Conservation (phyloP, 768 basidiomycete genomes). For the Tylopilus subfusipes region DNA sequence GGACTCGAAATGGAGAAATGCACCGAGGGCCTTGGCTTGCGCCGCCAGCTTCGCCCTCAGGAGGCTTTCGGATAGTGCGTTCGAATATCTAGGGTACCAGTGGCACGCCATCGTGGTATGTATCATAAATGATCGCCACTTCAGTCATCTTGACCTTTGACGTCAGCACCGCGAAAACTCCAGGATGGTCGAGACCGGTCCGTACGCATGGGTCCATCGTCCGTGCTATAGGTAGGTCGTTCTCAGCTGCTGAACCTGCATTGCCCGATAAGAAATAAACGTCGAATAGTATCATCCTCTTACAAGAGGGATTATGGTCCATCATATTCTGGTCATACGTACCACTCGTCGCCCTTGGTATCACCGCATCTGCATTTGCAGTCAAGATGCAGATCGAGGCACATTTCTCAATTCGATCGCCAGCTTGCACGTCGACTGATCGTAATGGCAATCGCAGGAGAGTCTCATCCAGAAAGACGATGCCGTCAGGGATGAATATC, state of each 20-base stretch:
- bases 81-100: conserved; percentile 23
- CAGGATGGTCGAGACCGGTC: conserved; percentile 31
- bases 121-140: neutral
- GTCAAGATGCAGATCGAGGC: conserved; percentile 35
- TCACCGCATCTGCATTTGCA: conserved; percentile 19
- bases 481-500: conserved; percentile 22
- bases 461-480: conserved; percentile 24
- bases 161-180: conserved; percentile 28
- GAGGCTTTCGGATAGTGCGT: neutral
- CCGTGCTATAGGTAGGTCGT: conserved; percentile 28
- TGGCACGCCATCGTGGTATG: conserved; percentile 28
- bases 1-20: conserved; percentile 9
- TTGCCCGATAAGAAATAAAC: neutral
- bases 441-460: conserved; percentile 17
- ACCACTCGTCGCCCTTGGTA: conserved; percentile 20
- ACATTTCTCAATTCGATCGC: neutral
- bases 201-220: conserved; percentile 34
- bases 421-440: neutral
- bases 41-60: conserved; percentile 9
- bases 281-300: conserved; percentile 13
- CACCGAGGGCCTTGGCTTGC: conserved; percentile 20
- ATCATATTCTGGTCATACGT: conserved; percentile 33
- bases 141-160: neutral
- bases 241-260: neutral
- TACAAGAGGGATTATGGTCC: conserved; percentile 13